Base-by-base conservation (phyloP, 345 rosid species). In the Citrus cavaleriei region DNA sequence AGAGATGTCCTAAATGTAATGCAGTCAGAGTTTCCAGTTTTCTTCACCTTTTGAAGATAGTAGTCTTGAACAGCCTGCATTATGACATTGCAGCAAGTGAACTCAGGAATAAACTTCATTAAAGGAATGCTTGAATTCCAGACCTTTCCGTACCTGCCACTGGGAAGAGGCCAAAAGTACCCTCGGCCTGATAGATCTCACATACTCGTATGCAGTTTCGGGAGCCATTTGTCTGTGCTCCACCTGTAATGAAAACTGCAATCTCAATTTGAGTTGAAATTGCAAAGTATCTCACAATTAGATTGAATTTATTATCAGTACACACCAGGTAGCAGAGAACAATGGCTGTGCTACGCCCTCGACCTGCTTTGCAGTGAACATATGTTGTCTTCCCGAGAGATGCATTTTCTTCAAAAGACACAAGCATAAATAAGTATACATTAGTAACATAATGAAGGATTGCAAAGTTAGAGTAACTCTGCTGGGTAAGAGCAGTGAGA, bases 301-400 rank as follows among this genome's bases (percentile, higher is more conserved):
- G 5, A 55, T n/a, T 7, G 18, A 38, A 25, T 32, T 54, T 24
- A 10, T 10, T 42, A 42, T 59, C 51, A 22, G 49, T 73, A 66
- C 79, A 70, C 65, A 61, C 75, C 65, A 70, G 66, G 54, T 78
- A 58, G 57, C 99, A 94, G 54, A 95, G 81, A 78, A 93, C 98
- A 72, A 95, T 71, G 62, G 98, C 91, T 34, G 99, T 93, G 86
- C 98, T 95, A 68, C 99, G 97, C 28, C 99, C 99, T 42, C 98
- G 88, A 55, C 99, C 99, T 54, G 99, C 99, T 85, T 95, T 95
- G 87, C 99, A 94, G 81, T 95, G 99, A 70, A 95, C 97, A 57
- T 93, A 95, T 4, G 97, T 92, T 49, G 92, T 90, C 80, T 80
- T 82, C 73, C 92, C 91, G 54, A 54, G 66, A 38, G 78, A 81